Conservation (phyloP, 2,329 filamentous ascomycete genomes). For the Fusarium sp. region DNA sequence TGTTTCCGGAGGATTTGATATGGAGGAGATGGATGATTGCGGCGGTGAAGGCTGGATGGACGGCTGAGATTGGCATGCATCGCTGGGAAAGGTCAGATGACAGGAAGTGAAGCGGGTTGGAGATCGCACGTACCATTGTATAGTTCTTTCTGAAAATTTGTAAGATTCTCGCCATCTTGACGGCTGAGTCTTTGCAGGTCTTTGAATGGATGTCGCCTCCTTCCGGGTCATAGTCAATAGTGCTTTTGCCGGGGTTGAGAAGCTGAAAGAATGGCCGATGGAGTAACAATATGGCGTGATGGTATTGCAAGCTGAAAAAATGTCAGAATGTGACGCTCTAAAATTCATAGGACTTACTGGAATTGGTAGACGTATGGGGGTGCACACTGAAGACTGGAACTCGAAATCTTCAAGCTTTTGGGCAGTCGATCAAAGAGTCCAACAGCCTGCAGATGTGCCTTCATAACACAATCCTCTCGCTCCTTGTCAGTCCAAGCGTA, state of each 20-base stretch:
- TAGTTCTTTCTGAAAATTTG: constrained; percentile 34
- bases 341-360: neutral
- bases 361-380: constrained; percentile 15
- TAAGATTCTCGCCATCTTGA: constrained; percentile 21
- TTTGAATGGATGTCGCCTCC: constrained; percentile 30
- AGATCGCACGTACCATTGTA: constrained; percentile 11
- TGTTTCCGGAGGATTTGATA: neutral
- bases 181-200: constrained; percentile 20
- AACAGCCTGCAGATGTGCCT: constrained; percentile 1
- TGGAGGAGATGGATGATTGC: constrained; percentile 31
- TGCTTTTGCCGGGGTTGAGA: constrained; percentile 2
- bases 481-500: constrained; percentile 8
- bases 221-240: constrained; percentile 24
- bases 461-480: constrained; percentile 9
- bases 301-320: neutral
- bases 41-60: constrained; percentile 31
- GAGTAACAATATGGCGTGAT: neutral
- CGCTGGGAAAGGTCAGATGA: neutral
- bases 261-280: constrained; percentile 10
- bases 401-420: constrained; percentile 11
- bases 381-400: constrained; percentile 1
- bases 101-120: fast-evolving
- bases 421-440: neutral
- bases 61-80: constrained; percentile 26
- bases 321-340: fast-evolving